Evolutionary conservation across 2,329 filamentous ascomycete genomes (phyloP).

Genomic region (Tolypocladium album): DNA sequence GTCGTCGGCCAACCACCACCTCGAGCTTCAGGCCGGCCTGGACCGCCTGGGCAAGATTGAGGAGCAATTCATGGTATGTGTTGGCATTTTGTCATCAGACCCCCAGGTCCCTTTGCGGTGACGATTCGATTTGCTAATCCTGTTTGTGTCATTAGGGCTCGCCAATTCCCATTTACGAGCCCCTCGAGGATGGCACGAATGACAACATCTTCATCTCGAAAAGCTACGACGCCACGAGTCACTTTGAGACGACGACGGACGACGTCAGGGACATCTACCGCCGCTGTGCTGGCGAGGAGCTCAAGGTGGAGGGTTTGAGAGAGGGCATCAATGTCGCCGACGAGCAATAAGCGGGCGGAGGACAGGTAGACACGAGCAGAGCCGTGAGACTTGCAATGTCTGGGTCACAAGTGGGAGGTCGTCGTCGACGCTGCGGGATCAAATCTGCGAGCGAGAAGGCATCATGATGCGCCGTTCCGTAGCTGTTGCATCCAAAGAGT

Average conservation of each 20-base stretch:
- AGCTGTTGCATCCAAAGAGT: neutral
- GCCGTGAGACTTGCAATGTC: neutral
- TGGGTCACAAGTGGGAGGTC: neutral
- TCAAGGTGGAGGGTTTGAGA: conserved; percentile 78
- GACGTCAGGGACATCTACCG: conserved; percentile 92
- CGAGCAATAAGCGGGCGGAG: conserved; percentile 34
- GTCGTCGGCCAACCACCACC: conserved; percentile 81
- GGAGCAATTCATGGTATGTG: conserved; percentile 82
- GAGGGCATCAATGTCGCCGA: conserved; percentile 68
- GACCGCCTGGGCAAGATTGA: conserved; percentile 88
- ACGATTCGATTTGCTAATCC: neutral
- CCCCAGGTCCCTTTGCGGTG: neutral
- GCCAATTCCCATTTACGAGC: conserved; percentile 90
- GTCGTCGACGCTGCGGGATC: neutral
- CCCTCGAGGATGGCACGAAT: conserved; percentile 66
- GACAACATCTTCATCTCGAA: conserved; percentile 97
- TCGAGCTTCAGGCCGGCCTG: conserved; percentile 86
- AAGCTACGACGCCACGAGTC: conserved; percentile 95
- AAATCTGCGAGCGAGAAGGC: neutral
- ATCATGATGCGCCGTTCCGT: neutral
- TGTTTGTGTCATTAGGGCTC: conserved; percentile 38
- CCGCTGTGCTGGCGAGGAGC: conserved; percentile 71
- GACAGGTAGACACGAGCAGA: neutral
- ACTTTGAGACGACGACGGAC: conserved; percentile 88
- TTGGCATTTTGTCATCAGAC: neutral